Conservation (phyloP, 2,329 filamentous ascomycete species). For the Aspergillus candidus region DNA sequence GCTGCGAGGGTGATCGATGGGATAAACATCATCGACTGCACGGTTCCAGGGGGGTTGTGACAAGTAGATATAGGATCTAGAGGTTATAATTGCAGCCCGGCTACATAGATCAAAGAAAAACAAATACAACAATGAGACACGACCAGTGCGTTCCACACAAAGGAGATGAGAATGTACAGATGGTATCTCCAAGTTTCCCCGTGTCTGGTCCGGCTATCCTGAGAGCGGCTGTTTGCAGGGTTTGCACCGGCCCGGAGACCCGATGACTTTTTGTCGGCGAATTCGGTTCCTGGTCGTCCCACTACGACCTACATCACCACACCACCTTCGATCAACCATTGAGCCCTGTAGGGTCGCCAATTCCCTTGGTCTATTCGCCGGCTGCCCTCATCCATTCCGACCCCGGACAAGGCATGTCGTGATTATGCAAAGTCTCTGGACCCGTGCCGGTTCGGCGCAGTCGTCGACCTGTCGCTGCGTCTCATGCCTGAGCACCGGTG, state of each 20-base stretch:
- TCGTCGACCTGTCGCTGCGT: conserved; percentile 36
- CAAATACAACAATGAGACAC: background rate
- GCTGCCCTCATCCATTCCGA: no score
- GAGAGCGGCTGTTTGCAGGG: conserved; percentile 30
- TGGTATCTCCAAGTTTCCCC: background rate
- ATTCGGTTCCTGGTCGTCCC: background rate
- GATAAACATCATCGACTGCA: conserved; percentile 20
- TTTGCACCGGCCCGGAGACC: conserved; percentile 26
- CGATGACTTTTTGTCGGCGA: conserved; percentile 13
- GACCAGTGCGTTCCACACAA: no score
- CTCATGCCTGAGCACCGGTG: conserved; percentile 34
- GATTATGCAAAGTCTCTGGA: conserved; percentile 42
- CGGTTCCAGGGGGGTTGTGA: background rate
- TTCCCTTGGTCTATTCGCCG: background rate
- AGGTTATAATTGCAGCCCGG: background rate
- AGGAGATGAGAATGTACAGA: background rate
- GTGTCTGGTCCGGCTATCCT: background rate
- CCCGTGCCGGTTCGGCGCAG: conserved; percentile 34
- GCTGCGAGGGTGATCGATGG: conserved; percentile 21
- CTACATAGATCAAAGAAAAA: background rate
- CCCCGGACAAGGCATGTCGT: conserved; percentile 22
- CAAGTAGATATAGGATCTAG: background rate
- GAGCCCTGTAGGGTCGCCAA: conserved; percentile 13
- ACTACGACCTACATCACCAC: no score
- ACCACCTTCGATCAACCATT: conserved; percentile 3